Base-by-base conservation (phyloP, 78 protist genomes). In the Speleostelium caveatum region DNA sequence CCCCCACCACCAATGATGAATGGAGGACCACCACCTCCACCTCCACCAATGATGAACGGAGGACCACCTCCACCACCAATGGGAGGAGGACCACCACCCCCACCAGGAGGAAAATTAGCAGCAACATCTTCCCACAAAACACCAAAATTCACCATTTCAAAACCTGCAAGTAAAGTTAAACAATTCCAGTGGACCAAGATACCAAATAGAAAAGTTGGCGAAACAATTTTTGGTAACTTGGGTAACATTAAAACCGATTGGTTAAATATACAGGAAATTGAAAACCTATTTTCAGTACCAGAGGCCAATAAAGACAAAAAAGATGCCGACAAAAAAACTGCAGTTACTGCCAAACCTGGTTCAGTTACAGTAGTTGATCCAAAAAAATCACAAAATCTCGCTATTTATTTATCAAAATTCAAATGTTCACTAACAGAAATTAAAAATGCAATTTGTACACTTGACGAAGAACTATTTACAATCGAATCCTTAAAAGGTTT, bases 181-280 rank as follows among this genome's bases (percentile, higher is more conserved):
- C 86, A 86, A 51, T 42, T 93, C 41, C 76, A 93, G 55, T 93
- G 95, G 95, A 78, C 87, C 0, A 93, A 93, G 78, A 75, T 93
- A 16, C 86, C 87, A 35, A 76, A 75, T 36, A 63, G 75, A 24
- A 93, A 86, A 49, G 24, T 93, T 0, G 56, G 63, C 10, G 76
- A 74, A 16, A 93, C 95, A 21, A 86, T 93, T 2, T 86, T 72
- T 55, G 39, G 65, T 1, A 74, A 67, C 7, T 26, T 86, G 0
- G 87, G 77, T 35, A 60, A 56, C 39, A 62, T 86, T 21, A 78
- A 85, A 59, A 71, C 79, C 7, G 90, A 83, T 65, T 76, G 86
- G 85, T 22, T 92, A 10, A 58, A 86, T 68, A 36, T 33, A 6
- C 33, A 75, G 3, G 87, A 93, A 60, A 41, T 93, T 33, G 95